Evolutionary conservation across 1,284 basidiomycete genomes (phyloP).

Genomic region (Sphaerobolus stellatus): DNA sequence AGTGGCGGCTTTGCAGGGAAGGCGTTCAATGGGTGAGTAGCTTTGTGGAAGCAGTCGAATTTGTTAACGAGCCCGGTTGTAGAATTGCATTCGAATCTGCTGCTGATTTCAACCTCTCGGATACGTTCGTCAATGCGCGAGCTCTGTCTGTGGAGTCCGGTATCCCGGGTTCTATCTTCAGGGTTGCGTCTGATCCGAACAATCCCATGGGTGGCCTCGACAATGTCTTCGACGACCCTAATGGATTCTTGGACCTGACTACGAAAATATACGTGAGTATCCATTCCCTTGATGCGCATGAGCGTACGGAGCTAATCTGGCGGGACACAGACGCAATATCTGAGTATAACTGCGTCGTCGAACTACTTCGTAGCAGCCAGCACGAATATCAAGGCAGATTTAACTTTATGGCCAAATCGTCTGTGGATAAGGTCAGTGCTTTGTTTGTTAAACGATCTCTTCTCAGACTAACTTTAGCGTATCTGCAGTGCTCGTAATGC

Average conservation of each 20-base stretch:
- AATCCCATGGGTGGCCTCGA: constrained; percentile 32
- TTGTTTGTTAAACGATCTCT: background rate
- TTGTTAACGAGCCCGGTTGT: background rate
- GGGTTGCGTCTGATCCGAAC: constrained; percentile 28
- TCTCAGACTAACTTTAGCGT: background rate
- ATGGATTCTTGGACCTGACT: constrained; percentile 42
- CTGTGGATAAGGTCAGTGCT: constrained; percentile 54
- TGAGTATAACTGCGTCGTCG: constrained; percentile 52
- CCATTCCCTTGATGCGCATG: constrained; percentile 21
- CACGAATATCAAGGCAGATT: constrained; percentile 33
- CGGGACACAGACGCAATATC: constrained; percentile 49
- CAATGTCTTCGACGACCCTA: constrained; percentile 44
- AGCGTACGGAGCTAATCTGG: background rate
- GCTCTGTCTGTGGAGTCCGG: constrained; percentile 45
- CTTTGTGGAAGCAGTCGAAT: background rate
- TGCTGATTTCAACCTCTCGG: constrained; percentile 17
- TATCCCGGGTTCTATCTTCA: constrained; percentile 57
- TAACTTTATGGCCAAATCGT: constrained; percentile 42
- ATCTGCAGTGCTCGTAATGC: constrained; percentile 46
- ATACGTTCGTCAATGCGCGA: constrained; percentile 49
- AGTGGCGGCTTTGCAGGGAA: constrained; percentile 40
- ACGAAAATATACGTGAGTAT: constrained; percentile 44
- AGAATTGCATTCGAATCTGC: background rate
- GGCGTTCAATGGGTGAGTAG: constrained; percentile 55
- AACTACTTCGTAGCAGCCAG: constrained; percentile 52